phyloP scores from a whole-genome alignment of 2,329 filamentous ascomycete genomes.

The Trichocomaceae sp. region DNA sequence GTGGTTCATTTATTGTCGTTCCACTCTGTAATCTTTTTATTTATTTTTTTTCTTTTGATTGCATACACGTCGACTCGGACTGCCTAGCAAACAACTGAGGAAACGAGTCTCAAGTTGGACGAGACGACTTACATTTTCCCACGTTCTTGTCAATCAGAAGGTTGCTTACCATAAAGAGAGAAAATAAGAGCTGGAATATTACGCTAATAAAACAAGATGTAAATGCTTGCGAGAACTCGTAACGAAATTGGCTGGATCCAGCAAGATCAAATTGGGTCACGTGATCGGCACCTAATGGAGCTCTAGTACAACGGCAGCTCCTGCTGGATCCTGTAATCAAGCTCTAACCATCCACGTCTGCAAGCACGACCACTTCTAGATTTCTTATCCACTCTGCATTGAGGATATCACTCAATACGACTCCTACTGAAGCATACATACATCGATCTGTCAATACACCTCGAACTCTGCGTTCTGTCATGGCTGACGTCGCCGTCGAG shows the following conservation, averaged over 20 bases:
- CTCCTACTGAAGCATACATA: neutral
- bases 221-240: neutral
- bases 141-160: neutral
- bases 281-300: neutral
- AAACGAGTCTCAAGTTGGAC: neutral
- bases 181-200: neutral
- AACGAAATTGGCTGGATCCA: neutral
- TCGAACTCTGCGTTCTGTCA: constrained; percentile 34
- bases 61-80: too few species aligned
- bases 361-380: neutral
- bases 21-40: neutral
- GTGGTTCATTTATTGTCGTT: neutral
- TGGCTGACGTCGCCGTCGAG: constrained; percentile 86
- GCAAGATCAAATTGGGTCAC: neutral
- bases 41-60: too few species aligned
- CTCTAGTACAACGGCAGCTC: neutral
- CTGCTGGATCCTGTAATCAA: neutral
- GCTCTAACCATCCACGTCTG: neutral
- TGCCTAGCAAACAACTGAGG: neutral
- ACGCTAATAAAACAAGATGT: neutral
- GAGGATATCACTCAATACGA: neutral
- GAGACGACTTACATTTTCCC: neutral
- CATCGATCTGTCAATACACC: neutral
- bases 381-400: neutral
- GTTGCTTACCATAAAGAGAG: neutral